Conservation (phyloP, 23 red algal species). For the Cyanidium caldarium region DNA sequence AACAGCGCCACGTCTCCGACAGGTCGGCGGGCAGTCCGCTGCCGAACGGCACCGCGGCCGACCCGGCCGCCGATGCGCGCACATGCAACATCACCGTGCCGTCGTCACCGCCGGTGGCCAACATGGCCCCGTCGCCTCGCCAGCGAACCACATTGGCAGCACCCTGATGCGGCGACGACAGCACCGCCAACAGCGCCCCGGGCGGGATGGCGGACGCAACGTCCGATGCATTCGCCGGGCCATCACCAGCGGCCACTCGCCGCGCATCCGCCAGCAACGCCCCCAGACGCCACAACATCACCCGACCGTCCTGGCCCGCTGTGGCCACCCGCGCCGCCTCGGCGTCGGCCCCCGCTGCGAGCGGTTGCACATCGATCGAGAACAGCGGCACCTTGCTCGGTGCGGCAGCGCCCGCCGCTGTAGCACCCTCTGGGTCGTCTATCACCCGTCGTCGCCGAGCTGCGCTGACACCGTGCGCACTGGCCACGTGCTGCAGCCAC, state of each 20-base stretch:
- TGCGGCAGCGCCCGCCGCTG: not conserved
- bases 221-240: too few relatives aligned
- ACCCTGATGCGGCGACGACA: not conserved
- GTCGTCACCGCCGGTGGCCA: constrained; percentile 85
- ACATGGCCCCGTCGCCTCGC: constrained; percentile 33
- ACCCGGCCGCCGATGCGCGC: not conserved
- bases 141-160: constrained; percentile 86
- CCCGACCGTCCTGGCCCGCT: constrained; percentile 63
- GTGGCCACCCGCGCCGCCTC: constrained; percentile 55
- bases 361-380: constrained; percentile 49
- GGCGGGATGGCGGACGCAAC: too few relatives aligned
- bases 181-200: not conserved
- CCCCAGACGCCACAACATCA: constrained; percentile 67
- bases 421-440: not conserved
- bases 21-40: constrained; percentile 5
- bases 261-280: constrained; percentile 20
- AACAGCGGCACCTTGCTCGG: constrained; percentile 20
- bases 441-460: not conserved
- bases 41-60: not conserved
- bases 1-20: constrained; percentile 41
- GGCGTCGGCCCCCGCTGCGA: not conserved
- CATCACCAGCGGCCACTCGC: not conserved
- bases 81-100: constrained; percentile 60
- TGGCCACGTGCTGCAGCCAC: constrained; percentile 60
- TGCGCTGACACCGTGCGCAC: constrained; percentile 4